Evolutionary conservation across 768 basidiomycete genomes (phyloP).

Genomic region (Hygrocybe punicea): DNA sequence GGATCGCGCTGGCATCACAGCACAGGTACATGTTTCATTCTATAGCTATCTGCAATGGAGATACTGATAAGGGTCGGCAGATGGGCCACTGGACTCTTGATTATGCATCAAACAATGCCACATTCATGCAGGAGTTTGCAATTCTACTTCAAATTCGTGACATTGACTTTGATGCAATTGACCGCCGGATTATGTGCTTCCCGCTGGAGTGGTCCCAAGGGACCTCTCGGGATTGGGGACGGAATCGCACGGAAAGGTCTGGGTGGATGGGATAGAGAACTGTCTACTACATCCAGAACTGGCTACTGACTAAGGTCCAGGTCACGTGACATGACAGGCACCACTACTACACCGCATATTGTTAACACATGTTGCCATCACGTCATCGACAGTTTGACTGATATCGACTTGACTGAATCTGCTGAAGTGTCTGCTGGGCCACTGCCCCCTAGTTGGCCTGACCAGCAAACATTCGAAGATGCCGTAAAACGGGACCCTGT

Average conservation of each 20-base stretch:
- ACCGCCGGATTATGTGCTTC: conserved; percentile 18
- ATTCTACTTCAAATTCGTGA: background rate
- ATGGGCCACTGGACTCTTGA: conserved; percentile 13
- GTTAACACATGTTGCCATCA: conserved; percentile 15
- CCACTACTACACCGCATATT: too few relatives aligned
- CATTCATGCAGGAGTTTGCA: conserved; percentile 4
- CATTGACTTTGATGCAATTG: conserved; percentile 8
- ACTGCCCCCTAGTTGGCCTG: background rate
- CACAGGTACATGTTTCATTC: background rate
- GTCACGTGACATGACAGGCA: too few relatives aligned
- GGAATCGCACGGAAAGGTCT: too few relatives aligned
- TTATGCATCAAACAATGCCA: conserved; percentile 17
- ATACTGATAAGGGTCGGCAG: background rate
- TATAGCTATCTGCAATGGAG: background rate
- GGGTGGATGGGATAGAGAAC: too few relatives aligned
- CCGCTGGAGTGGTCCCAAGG: too few relatives aligned
- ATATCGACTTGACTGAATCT: background rate
- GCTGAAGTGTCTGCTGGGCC: background rate
- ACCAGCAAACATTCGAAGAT: background rate
- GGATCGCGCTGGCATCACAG: conserved; percentile 1
- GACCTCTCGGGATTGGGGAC: too few relatives aligned
- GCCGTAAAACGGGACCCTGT: background rate
- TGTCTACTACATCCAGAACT: too few relatives aligned
- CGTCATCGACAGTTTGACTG: conserved; percentile 9
- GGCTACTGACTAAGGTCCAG: too few relatives aligned